Evolutionary conservation across 2,329 filamentous ascomycete species (phyloP).

Genomic region (Monosporascus sp.): DNA sequence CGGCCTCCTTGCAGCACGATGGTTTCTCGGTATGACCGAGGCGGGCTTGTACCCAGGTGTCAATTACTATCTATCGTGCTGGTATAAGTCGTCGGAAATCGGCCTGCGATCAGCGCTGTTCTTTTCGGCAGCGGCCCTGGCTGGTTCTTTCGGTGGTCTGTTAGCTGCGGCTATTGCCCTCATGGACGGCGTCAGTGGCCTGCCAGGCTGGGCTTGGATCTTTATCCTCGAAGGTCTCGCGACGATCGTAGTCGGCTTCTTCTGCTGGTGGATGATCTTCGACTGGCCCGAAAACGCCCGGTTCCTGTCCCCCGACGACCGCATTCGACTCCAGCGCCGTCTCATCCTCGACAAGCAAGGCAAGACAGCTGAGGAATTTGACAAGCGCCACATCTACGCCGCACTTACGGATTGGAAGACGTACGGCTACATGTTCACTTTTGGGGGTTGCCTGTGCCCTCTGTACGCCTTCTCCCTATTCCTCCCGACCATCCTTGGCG

Average conservation of each 20-base stretch:
- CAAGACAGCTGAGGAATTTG: conserved; percentile 71
- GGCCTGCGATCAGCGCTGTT: conserved; percentile 77
- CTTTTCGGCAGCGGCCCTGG: conserved; percentile 76
- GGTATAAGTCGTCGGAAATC: conserved; percentile 77
- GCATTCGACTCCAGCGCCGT: conserved; percentile 65
- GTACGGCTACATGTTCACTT: conserved; percentile 67
- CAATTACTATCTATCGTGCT: conserved; percentile 77
- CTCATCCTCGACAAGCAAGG: conserved; percentile 67
- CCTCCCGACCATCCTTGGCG: conserved; percentile 69
- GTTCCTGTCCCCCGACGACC: conserved; percentile 67
- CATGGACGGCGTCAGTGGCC: conserved; percentile 59
- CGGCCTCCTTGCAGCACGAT: conserved; percentile 61
- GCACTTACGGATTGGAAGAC: conserved; percentile 81
- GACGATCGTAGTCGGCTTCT: conserved; percentile 62
- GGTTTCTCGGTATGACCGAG: conserved; percentile 70
- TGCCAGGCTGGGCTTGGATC: conserved; percentile 59
- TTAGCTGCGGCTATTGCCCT: conserved; percentile 66
- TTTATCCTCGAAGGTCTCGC: conserved; percentile 66
- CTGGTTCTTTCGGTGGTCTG: conserved; percentile 72
- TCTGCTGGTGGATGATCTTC: conserved; percentile 72
- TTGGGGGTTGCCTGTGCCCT: conserved; percentile 69
- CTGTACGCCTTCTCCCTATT: conserved; percentile 75
- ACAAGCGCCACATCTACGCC: conserved; percentile 65
- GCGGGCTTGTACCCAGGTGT: conserved; percentile 72
- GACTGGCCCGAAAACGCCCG: conserved; percentile 75